These are phyloP conservation scores for Cinnamomum micranthum DNA, from an alignment of 164 flowering plant genomes.

Conservation along the genomic window DNA sequence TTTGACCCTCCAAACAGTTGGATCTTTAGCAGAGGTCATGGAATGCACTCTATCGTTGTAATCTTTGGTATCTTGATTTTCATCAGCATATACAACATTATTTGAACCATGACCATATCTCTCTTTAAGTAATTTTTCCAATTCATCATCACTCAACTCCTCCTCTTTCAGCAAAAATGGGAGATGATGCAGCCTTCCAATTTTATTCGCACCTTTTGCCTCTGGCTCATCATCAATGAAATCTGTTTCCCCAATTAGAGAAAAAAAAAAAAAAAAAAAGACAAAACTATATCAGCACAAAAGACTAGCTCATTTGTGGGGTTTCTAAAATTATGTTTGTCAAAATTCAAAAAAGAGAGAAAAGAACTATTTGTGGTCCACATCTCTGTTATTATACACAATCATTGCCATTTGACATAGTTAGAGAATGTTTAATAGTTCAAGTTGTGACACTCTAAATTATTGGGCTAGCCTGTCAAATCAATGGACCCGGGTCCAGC, in stretches of 20 bases:
- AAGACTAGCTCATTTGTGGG: neutral
- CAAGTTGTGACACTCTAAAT: neutral
- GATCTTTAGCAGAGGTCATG: slow-evolving; percentile 40
- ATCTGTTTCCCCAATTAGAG: slow-evolving; percentile 29
- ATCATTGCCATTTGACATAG: neutral
- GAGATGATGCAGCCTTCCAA: slow-evolving; percentile 26
- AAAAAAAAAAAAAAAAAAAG: neutral
- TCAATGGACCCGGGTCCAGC: too few species aligned
- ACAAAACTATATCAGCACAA: neutral
- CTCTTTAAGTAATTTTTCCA: slow-evolving; percentile 58
- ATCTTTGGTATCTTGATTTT: slow-evolving; percentile 35
- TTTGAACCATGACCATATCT: slow-evolving; percentile 45
- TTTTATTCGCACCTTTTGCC: slow-evolving; percentile 24
- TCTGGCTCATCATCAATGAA: slow-evolving; percentile 33
- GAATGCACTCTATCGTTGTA: slow-evolving; percentile 20
- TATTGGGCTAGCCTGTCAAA: neutral
- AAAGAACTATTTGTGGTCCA: neutral
- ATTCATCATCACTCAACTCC: slow-evolving; percentile 59
- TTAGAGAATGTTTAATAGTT: neutral
- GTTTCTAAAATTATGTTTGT: neutral
- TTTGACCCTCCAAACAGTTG: slow-evolving; percentile 73
- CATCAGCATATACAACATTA: slow-evolving; percentile 50
- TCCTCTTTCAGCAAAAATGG: slow-evolving; percentile 73
- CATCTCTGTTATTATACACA: neutral
- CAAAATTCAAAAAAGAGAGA: neutral